Conservation (phyloP, 2,329 filamentous ascomycete species). For the Fusarium robinianum region DNA sequence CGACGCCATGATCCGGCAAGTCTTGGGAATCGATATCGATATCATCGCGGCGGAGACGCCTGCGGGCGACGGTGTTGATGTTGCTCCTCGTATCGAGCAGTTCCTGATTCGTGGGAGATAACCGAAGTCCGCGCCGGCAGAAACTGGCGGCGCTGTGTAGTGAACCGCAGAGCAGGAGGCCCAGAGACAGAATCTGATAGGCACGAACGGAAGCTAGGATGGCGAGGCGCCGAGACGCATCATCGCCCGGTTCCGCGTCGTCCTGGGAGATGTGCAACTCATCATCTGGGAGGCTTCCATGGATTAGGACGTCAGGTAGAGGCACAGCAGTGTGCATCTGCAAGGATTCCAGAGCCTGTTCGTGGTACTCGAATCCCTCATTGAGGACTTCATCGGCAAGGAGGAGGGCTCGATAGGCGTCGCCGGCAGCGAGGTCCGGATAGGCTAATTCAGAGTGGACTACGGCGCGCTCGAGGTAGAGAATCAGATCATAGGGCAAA, state of each 20-base stretch:
- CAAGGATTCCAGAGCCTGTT: conserved; percentile 63
- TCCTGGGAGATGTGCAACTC: conserved; percentile 41
- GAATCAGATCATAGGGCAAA: conserved; percentile 63
- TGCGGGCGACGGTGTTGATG: conserved; percentile 58
- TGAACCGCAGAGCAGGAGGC: conserved; percentile 67
- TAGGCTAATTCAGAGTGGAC: conserved; percentile 78
- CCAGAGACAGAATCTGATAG: conserved; percentile 62
- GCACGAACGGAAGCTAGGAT: conserved; percentile 58
- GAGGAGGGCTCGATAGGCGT: conserved; percentile 89
- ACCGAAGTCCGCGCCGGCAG: conserved; percentile 62
- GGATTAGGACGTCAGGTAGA: conserved; percentile 51
- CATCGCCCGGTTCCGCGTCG: conserved; percentile 41
- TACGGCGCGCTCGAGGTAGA: conserved; percentile 71
- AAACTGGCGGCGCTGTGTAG: conserved; percentile 70
- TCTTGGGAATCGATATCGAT: conserved; percentile 52
- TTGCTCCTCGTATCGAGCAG: conserved; percentile 58
- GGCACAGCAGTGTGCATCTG: conserved; percentile 40
- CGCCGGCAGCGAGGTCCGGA: conserved; percentile 85
- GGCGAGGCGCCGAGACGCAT: conserved; percentile 49
- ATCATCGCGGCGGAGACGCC: conserved; percentile 51
- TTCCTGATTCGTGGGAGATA: conserved; percentile 59
- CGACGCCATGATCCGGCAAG: conserved; percentile 71
- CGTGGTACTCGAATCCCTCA: conserved; percentile 82
- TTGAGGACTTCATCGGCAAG: conserved; percentile 80
- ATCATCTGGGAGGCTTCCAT: conserved; percentile 48